Conservation (phyloP, 352 stramenopile species). For the Pythium rishiriense region DNA sequence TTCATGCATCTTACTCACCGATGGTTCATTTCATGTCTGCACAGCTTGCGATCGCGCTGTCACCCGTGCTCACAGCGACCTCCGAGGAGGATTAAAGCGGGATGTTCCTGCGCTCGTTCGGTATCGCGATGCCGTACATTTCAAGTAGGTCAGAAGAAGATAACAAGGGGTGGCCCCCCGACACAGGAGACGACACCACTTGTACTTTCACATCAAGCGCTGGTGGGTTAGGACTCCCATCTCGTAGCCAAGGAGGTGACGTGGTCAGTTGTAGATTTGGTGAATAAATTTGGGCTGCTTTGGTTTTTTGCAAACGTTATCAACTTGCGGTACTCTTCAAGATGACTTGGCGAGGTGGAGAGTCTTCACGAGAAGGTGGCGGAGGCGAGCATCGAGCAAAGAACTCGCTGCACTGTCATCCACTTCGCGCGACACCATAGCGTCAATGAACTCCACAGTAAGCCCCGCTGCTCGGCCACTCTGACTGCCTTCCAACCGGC, state of each 20-base stretch:
- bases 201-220: slow-evolving; percentile 7
- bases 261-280: not conserved
- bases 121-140: slow-evolving; percentile 9
- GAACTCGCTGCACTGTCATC: slow-evolving; percentile 32
- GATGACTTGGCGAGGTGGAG: slow-evolving; percentile 55
- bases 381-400: slow-evolving; percentile 48
- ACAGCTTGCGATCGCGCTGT: slow-evolving; percentile 68
- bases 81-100: slow-evolving; percentile 50
- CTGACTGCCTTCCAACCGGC: slow-evolving; percentile 26
- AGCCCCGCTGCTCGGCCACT: slow-evolving; percentile 31
- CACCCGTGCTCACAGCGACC: slow-evolving; percentile 50
- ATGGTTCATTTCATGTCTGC: slow-evolving; percentile 2
- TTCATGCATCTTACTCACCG: not conserved
- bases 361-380: slow-evolving; percentile 76
- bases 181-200: not conserved
- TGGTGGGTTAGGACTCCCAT: not conserved
- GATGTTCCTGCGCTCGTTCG: not conserved
- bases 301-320: not conserved
- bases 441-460: slow-evolving; percentile 65
- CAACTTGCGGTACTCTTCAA: slow-evolving; percentile 8
- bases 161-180: not conserved
- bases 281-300: slow-evolving; percentile 5
- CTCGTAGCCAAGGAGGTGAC: not conserved
- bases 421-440: slow-evolving; percentile 56
- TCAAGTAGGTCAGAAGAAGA: slow-evolving; percentile 5